Evolutionary conservation across 768 basidiomycete genomes (phyloP), one percentile per base, ranked within the genome.

Genomic region (Leccinum broughii): DNA sequence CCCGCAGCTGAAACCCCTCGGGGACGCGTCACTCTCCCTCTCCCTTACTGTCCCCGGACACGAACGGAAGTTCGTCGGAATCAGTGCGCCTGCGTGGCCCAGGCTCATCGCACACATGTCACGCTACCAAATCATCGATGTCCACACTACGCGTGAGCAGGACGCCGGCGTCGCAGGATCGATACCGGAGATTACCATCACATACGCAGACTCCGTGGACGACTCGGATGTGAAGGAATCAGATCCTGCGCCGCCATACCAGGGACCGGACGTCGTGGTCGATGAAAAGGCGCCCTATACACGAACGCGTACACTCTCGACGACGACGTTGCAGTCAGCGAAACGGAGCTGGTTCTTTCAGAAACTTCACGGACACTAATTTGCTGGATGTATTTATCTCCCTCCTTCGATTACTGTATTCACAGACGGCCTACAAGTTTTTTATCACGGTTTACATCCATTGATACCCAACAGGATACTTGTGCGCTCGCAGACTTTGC

Each of bases 81-180:
- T 84, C 66, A 86, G 77, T 41, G 81, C 74, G 49, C 78, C 71
- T 37, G 85, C 78, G 37, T 87, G 85, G 85, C 61, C 72, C 6
- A 72, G 72, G 2, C 71, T 83, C 5, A 63, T 78, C 11, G 59
- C 76, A 1, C 74, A 76, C 56, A 65, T 86, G 55, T 54, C 77
- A 7, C 74, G 78, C 20, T 82, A 79, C 28, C 81, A 84, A 52
- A 72, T 85, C 62, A 75, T 86, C 55, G 78, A 83, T 55, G 72
- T 86, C 1, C 62, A 65, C 22, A 63, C 82, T 20, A 17, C 41
- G 9, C 49, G 39, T 34, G 7, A 41, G 34, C 46, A 35, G 1
- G 63, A 30, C 7, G n/a, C n/a, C 7, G n/a, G 46, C 9, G 11
- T 6, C 14, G 37, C 15, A 0, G 30, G 20, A n/a, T n/a, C 24